These are phyloP conservation scores for Citrus unshiu DNA, from an alignment of 345 rosid genomes.

Conservation along the genomic window DNA sequence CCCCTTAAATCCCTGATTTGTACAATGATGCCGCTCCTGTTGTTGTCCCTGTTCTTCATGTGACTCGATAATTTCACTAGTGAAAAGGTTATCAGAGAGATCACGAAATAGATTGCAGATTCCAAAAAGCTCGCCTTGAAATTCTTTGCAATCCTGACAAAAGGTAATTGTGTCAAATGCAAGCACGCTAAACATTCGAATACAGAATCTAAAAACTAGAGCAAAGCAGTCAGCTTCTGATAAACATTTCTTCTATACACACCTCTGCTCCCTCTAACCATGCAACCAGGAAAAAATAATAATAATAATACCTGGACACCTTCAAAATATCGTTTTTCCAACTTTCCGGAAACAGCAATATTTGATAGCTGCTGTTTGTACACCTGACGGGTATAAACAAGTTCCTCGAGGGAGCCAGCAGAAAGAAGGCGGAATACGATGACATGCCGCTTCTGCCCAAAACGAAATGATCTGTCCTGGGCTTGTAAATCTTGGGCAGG, in stretches of 20 bases:
- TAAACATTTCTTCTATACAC: not conserved
- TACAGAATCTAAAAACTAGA: not conserved
- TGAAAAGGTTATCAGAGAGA: conserved; percentile 83
- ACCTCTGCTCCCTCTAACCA: not conserved
- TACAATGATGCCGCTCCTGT: conserved; percentile 1
- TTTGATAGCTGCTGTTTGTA: conserved; percentile 96
- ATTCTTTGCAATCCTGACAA: conserved; percentile 85
- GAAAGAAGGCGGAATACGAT: conserved; percentile 91
- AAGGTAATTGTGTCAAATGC: conserved; percentile 1
- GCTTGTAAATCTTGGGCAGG: conserved; percentile 95
- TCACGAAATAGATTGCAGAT: conserved; percentile 88
- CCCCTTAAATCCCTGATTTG: conserved; percentile 26
- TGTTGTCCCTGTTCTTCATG: conserved; percentile 39
- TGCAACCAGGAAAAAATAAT: not conserved
- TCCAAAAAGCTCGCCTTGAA: conserved; percentile 75
- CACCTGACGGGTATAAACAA: conserved; percentile 84
- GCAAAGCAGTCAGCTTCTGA: not conserved
- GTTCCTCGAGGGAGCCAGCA: conserved; percentile 95
- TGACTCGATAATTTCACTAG: conserved; percentile 71
- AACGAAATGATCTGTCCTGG: conserved; percentile 88
- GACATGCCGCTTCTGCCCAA: conserved; percentile 76
- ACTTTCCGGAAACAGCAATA: conserved; percentile 93
- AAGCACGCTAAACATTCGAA: not conserved
- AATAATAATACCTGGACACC: conserved; percentile 71
- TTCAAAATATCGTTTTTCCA: conserved; percentile 91